Evolutionary conservation across 768 basidiomycete genomes (phyloP).

Genomic region (Podaxis sp.): DNA sequence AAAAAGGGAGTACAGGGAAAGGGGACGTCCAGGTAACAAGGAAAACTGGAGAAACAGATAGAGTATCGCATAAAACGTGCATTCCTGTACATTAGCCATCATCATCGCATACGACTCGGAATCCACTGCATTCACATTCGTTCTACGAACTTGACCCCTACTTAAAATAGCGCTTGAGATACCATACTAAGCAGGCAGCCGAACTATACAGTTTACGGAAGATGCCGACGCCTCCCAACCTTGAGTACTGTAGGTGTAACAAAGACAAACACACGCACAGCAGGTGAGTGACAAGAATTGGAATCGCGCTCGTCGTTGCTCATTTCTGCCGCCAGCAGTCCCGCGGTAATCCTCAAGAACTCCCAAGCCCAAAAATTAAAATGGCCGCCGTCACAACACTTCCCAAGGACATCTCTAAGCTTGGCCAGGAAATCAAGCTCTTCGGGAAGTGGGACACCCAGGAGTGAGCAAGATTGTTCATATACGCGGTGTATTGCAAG

Average conservation of each 20-base stretch:
- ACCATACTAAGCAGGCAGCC: conserved; percentile 8
- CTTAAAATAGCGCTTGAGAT: background rate
- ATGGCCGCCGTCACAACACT: conserved; percentile 70
- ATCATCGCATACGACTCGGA: background rate
- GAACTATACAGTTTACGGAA: conserved; percentile 43
- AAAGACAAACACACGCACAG: conserved; percentile 41
- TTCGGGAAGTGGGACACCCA: conserved; percentile 99
- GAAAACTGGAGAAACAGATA: background rate
- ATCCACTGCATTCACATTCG: background rate
- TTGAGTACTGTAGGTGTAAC: conserved; percentile 38
- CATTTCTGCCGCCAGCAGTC: conserved; percentile 21
- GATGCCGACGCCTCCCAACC: conserved; percentile 38
- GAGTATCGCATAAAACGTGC: conserved; percentile 5
- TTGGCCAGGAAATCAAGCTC: conserved; percentile 87
- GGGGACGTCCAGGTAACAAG: conserved; percentile 23
- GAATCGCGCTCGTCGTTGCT: conserved; percentile 27
- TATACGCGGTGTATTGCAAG: background rate
- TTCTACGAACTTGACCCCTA: conserved; percentile 10
- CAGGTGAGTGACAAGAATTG: conserved; percentile 25
- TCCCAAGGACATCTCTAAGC: conserved; percentile 76
- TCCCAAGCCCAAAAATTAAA: conserved; percentile 21
- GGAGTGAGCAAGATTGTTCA: conserved; percentile 60
- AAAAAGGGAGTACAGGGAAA: conserved; percentile 18
- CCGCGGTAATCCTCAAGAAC: conserved; percentile 28
- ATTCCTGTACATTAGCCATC: background rate